phyloP scores from a whole-genome alignment of 306 rosid genomes.

The Leucaena leucocephala region DNA sequence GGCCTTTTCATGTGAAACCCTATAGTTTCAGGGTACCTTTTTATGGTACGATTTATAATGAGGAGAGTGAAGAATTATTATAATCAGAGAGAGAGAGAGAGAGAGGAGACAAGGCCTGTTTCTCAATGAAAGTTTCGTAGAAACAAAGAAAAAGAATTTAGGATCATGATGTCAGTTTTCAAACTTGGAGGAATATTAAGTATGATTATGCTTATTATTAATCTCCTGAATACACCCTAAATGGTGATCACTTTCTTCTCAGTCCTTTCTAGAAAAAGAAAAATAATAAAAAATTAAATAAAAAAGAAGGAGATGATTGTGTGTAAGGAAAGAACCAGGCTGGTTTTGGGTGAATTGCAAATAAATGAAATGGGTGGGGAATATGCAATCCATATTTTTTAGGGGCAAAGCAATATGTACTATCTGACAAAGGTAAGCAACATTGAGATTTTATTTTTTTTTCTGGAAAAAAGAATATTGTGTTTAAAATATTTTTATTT shows the following conservation, averaged over 20 bases:
- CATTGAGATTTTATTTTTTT: background rate
- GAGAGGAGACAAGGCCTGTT: conserved; percentile 27
- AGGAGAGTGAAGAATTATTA: conserved; percentile 36
- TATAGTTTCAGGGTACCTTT: conserved; percentile 40
- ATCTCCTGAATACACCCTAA: conserved; percentile 28
- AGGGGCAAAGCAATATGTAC: conserved; percentile 60
- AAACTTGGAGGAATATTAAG: conserved; percentile 46
- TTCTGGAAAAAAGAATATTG: background rate
- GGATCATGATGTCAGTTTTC: conserved; percentile 56
- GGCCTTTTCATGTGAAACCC: conserved; percentile 43
- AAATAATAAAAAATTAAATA: background rate
- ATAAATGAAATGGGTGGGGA: conserved; percentile 62
- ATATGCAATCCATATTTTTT: conserved; percentile 66
- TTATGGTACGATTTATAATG: conserved; percentile 39
- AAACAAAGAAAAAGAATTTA: conserved; percentile 43
- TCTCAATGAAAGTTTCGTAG: conserved; percentile 49
- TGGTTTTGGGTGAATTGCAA: conserved; percentile 72
- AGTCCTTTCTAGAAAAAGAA: background rate
- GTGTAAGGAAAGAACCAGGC: conserved; percentile 60
- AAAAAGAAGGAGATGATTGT: conserved; percentile 43
- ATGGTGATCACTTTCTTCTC: conserved; percentile 30
- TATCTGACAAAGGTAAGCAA: conserved; percentile 22
- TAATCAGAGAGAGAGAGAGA: background rate
- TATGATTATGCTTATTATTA: conserved; percentile 40
- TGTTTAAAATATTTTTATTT: background rate